Evolutionary conservation across 306 rosid species (phyloP).

Genomic region (Bauhinia variegata): DNA sequence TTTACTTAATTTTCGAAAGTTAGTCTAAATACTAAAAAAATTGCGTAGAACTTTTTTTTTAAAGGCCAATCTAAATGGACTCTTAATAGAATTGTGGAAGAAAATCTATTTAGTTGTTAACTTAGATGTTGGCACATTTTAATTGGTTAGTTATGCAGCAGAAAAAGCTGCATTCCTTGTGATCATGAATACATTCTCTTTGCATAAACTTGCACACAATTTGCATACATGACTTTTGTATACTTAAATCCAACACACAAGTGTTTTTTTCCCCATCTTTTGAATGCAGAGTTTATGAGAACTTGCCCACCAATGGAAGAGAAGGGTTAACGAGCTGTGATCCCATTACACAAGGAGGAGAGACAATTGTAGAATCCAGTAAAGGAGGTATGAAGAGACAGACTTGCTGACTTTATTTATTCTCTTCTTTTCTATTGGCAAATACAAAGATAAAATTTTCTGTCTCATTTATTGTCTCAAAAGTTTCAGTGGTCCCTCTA

Average conservation of each 20-base stretch:
- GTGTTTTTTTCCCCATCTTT: conserved; percentile 14
- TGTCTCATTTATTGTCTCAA: too few species aligned
- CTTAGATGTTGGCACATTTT: too few species aligned
- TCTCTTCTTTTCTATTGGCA: not conserved
- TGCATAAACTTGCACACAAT: not conserved
- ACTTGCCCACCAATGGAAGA: conserved; percentile 60
- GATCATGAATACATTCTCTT: conserved; percentile 1
- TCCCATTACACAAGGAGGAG: conserved; percentile 43
- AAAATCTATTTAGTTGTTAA: too few species aligned
- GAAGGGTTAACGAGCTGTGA: conserved; percentile 56
- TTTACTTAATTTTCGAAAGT: too few species aligned
- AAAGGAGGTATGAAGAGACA: conserved; percentile 44
- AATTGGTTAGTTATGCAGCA: conserved; percentile 21
- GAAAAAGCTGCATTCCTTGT: conserved; percentile 57
- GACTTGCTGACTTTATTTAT: not conserved
- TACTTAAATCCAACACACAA: conserved; percentile 9
- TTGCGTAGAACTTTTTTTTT: too few species aligned
- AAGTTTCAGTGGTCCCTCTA: too few species aligned
- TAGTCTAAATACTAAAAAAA: too few species aligned
- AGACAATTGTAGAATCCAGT: conserved; percentile 44
- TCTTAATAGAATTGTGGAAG: not conserved
- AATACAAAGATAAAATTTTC: not conserved
- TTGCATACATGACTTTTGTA: not conserved
- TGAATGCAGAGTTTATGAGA: conserved; percentile 60
- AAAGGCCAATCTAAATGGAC: too few species aligned